A percentile compares a stretch with the other conserved stretches of the same genome.
Conservation (phyloP, 768 basidiomycete species). For the Auricularia sp. region DNA sequence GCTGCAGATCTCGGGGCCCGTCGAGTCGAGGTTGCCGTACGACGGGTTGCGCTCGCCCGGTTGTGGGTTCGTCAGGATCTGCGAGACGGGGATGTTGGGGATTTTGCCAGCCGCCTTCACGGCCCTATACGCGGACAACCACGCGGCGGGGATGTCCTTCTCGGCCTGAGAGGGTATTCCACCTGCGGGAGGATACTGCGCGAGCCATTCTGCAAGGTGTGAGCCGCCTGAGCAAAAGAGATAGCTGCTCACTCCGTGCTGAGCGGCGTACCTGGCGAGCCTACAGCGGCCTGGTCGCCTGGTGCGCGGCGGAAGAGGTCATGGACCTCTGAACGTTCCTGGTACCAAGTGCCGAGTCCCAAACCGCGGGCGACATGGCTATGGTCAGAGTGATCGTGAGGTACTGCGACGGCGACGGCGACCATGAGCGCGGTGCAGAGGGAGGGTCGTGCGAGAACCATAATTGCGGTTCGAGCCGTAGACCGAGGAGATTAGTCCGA, state of each 20-base stretch:
- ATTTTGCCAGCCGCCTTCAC: constrained; percentile 48
- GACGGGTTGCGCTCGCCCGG: constrained; percentile 20
- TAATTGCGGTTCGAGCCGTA: not conserved
- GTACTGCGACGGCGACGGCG: not conserved
- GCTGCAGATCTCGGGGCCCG: constrained; percentile 49
- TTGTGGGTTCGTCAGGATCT: constrained; percentile 10
- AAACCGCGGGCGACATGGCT: constrained; percentile 12
- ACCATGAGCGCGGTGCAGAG: not conserved
- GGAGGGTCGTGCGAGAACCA: not conserved
- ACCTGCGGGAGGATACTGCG: not conserved
- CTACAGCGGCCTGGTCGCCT: constrained; percentile 40
- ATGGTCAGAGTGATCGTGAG: constrained; percentile 4
- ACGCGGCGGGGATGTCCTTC: not conserved
- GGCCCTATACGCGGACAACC: not conserved
- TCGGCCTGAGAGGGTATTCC: not conserved
- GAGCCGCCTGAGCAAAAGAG: not conserved
- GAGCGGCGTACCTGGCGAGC: constrained; percentile 43
- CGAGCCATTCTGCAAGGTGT: not conserved
- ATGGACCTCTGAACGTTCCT: constrained; percentile 48
- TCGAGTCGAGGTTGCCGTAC: constrained; percentile 32
- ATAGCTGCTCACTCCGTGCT: not conserved
- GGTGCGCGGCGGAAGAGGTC: constrained; percentile 47
- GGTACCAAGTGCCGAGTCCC: constrained; percentile 45
- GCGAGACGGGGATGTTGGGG: constrained; percentile 52
- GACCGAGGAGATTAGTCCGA: not conserved